Base-by-base conservation (phyloP, 345 rosid genomes). In the Sonneratia caseolaris region DNA sequence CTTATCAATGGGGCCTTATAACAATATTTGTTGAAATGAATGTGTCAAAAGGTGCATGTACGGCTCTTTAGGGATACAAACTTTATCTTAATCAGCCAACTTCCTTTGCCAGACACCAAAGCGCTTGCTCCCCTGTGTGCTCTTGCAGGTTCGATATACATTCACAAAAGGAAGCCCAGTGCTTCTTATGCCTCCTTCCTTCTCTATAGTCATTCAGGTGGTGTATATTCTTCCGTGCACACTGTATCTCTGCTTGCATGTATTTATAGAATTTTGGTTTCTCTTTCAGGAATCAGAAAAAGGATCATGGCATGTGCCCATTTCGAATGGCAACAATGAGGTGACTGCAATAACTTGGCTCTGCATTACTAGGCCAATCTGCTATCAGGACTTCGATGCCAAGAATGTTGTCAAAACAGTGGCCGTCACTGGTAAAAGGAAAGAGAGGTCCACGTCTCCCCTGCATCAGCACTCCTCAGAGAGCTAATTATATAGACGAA, bases 231-330 rank as follows among this genome's bases (percentile, higher is more conserved):
- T 55, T 4, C 4, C 3, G 21, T 15, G 51, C 36, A 32, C 14
- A 19, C 12, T 13, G 1, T 59, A 40, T n/a, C 32, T 45, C 2
- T 45, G 59, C 22, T n/a, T 1, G 64, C 55, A 9, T 19, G 10
- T 38, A 45, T 22, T 18, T 22, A 70, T 48, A 24, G 5, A 70
- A 27, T 8, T 8, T 4, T 69, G 13, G 21, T 37, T 21, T 49
- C 47, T 61, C 56, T 72, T 79, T 74, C 84, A 93, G 97, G 97
- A 93, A 83, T 91, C 94, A 19, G 96, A 80, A 70, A 91, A 85
- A 68, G 92, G 98, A 68, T 89, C 89, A 51, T 93, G 98, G 98
- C 96, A 93, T 78, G 85, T 88, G 12, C 98, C 97, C 6, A 75
- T 89, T 18, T 56, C 71, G 4, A 74, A 73, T 48, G 71, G 75